Evolutionary conservation across 2,329 filamentous ascomycete species (phyloP).

Genomic region (Colletotrichum karsti): DNA sequence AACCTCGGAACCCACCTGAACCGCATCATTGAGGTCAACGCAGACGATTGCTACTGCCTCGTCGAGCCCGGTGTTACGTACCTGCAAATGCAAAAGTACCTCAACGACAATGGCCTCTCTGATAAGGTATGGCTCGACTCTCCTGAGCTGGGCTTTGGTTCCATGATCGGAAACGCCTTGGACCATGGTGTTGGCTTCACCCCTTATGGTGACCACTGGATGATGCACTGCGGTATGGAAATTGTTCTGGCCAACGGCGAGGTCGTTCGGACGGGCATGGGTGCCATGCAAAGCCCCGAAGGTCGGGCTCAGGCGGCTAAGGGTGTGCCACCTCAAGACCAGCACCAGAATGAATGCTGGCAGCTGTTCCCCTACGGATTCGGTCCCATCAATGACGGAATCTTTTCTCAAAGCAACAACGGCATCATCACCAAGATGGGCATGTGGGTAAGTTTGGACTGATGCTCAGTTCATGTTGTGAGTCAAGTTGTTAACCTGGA

Average conservation of each 20-base stretch:
- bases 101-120: constrained; percentile 48
- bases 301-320: constrained; percentile 43
- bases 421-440: constrained; percentile 65
- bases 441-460: constrained; percentile 38
- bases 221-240: constrained; percentile 51
- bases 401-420: constrained; percentile 61
- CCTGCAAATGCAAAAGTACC: constrained; percentile 57
- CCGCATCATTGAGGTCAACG: constrained; percentile 58
- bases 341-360: constrained; percentile 39
- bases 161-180: constrained; percentile 53
- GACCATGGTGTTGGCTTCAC: constrained; percentile 58
- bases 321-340: constrained; percentile 38
- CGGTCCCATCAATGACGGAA: constrained; percentile 49
- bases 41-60: constrained; percentile 56
- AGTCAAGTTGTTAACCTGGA: not conserved
- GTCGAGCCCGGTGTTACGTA: constrained; percentile 66
- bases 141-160: constrained; percentile 50
- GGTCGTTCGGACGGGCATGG: constrained; percentile 56
- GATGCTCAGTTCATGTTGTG: too few species aligned
- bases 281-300: constrained; percentile 45
- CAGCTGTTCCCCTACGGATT: constrained; percentile 48
- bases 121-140: constrained; percentile 52
- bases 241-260: constrained; percentile 55
- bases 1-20: constrained; percentile 64
- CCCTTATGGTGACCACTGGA: constrained; percentile 47